phyloP scores from a whole-genome alignment of 371 early-diverging fungal species.

The Mucor saturninus region DNA sequence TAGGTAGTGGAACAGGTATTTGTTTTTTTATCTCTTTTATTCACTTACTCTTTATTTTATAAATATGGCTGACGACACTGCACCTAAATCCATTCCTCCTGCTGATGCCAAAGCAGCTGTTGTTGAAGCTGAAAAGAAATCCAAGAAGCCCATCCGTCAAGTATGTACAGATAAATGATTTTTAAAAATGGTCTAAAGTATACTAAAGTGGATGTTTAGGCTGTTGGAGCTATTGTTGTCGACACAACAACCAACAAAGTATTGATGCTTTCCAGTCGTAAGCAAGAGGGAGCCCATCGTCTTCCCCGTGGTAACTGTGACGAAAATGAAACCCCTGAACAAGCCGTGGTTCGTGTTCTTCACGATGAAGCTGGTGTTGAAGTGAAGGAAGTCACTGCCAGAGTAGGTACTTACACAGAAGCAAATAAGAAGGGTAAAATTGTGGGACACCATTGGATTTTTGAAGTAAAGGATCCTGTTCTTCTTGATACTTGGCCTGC shows the following conservation, averaged over 20 bases:
- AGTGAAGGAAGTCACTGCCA: constrained; percentile 18
- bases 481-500: constrained; percentile 38
- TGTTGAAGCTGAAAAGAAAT: constrained; percentile 23
- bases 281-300: constrained; percentile 40
- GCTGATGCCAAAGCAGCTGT: background rate
- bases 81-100: background rate
- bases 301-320: constrained; percentile 47
- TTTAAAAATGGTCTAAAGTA: background rate
- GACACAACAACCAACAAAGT: constrained; percentile 34
- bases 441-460: constrained; percentile 54
- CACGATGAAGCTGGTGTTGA: constrained; percentile 41
- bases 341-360: constrained; percentile 44
- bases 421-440: constrained; percentile 55
- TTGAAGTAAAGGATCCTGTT: constrained; percentile 36
- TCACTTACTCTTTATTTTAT: constrained; percentile 9
- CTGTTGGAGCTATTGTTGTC: constrained; percentile 45
- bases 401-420: constrained; percentile 48
- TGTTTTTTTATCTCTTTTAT: background rate
- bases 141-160: constrained; percentile 30
- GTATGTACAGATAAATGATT: constrained; percentile 13
- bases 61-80: constrained; percentile 10
- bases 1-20: constrained; percentile 3
- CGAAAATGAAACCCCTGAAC: constrained; percentile 29
- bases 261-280: constrained; percentile 47
- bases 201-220: constrained; percentile 16